Evolutionary conservation across 2,329 filamentous ascomycete genomes (phyloP), one percentile per base, ranked within the genome.

Genomic region (Pseudonectria foliicola): DNA sequence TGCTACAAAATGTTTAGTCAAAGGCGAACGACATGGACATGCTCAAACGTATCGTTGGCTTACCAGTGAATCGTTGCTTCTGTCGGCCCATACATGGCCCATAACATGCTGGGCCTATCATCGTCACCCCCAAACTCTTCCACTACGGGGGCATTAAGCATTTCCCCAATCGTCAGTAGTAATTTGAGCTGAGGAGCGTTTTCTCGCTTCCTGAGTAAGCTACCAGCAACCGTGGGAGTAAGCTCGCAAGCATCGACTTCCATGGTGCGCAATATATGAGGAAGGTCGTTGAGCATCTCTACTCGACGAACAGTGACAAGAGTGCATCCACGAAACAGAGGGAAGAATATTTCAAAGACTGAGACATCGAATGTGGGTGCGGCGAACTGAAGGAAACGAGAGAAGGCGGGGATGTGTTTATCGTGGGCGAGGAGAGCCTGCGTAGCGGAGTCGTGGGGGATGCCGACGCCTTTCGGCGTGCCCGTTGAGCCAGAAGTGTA

Each of bases 71-170:
- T 94, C 0, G 88, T 79, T 7, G 86, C 86, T 62, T 95, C 89
- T 0, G 89, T 95, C 2, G 89, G 89, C 1, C 89, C 89, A 54
- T 95, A 95, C 87, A 95, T 94, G 24, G 81, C 89, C 73, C 86
- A 89, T 1, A 95, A 68, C 28, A 94, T 79, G 46, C 83, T 80
- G 2, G 65, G 55, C 7, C 60, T 61, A 1, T 53, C 53, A 1
- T 58, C 52, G 8, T 66, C 63, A 3, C 76, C 76, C 6, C 86
- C 87, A 66, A 92, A 95, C 53, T 93, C 86, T 25, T 75, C 64
- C 14, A 95, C 70, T 2, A 95, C 81, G 7, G 77, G 73, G 27
- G 72, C 68, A 4, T 84, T 94, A 25, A 95, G 72, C 88, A 94
- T 95, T 59, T 95, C 89, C 6, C 89, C 89, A 46, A 95, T 95